Percentiles rank a stretch among this genome's conserved stretches.
phyloP scores from a whole-genome alignment of 2,329 filamentous ascomycete genomes.

The Penicillium sp. region DNA sequence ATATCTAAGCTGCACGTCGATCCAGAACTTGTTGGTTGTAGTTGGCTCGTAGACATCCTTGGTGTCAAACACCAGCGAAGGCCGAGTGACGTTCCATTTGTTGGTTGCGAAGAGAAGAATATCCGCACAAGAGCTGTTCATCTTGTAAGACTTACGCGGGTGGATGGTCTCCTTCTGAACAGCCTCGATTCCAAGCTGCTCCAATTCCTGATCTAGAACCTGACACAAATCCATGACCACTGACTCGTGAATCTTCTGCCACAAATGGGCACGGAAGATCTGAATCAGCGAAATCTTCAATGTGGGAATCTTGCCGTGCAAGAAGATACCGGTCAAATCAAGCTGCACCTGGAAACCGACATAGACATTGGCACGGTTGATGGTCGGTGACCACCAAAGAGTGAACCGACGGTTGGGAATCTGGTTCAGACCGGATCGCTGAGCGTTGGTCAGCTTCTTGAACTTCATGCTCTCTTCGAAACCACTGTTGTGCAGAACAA shows the following conservation, averaged over 20 bases:
- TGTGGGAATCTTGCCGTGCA: constrained; percentile 98
- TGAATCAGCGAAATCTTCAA: constrained; percentile 97
- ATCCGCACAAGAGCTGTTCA: constrained; percentile 99
- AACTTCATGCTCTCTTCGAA: constrained; percentile 77
- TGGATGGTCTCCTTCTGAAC: constrained; percentile 99
- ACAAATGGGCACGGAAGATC: constrained; percentile 98
- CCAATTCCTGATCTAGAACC: constrained; percentile 95
- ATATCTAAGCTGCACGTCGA: constrained; percentile 93
- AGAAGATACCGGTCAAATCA: constrained; percentile 95
- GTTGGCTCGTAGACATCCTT: constrained; percentile 93
- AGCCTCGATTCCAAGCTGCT: constrained; percentile 91
- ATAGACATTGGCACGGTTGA: constrained; percentile 94
- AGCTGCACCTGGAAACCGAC: constrained; percentile 99
- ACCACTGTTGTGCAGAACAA: constrained; percentile 49
- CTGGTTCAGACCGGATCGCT: constrained; percentile 93
- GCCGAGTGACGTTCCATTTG: constrained; percentile 97
- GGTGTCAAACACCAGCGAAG: constrained; percentile 89
- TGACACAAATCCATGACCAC: constrained; percentile 99
- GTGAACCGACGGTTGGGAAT: constrained; percentile 99
- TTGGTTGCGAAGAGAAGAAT: constrained; percentile 95
- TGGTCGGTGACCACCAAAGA: constrained; percentile 92
- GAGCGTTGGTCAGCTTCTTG: constrained; percentile 97
- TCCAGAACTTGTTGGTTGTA: constrained; percentile 98
- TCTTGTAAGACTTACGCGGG: constrained; percentile 99
- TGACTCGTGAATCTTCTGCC: constrained; percentile 99